phyloP scores from a whole-genome alignment of 2,329 filamentous ascomycete genomes.

The Alternaria alternata region DNA sequence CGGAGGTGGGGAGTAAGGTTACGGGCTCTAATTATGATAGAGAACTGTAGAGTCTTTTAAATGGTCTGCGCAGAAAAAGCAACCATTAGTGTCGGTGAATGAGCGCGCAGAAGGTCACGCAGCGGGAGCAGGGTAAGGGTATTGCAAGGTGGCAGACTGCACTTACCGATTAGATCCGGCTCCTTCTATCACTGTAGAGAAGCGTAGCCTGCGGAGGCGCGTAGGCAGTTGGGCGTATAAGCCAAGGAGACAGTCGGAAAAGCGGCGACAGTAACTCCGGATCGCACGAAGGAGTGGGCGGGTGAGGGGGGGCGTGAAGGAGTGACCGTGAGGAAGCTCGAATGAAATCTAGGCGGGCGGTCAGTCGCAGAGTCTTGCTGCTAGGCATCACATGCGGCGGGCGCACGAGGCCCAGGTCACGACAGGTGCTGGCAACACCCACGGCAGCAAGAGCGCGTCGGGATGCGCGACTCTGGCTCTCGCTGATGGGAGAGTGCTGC shows the following conservation, averaged over 20 bases:
- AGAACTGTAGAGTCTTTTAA: conserved; percentile 32
- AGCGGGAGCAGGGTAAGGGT: conserved; percentile 19
- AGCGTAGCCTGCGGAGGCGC: conserved; percentile 27
- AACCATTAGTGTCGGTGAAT: conserved; percentile 40
- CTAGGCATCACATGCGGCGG: conserved; percentile 44
- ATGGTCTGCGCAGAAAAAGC: conserved; percentile 30
- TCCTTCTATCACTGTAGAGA: conserved; percentile 24
- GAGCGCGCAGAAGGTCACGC: conserved; percentile 19
- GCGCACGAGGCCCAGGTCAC: conserved; percentile 37
- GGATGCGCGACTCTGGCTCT: conserved; percentile 4
- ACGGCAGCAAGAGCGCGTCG: conserved; percentile 7
- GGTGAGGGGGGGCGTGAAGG: conserved; percentile 33
- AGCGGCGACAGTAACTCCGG: conserved; percentile 46
- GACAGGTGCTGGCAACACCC: conserved; percentile 14
- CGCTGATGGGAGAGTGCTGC: conserved; percentile 1
- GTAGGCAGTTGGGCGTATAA: conserved; percentile 28
- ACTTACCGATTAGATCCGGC: conserved; percentile 39
- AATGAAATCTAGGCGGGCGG: conserved; percentile 41
- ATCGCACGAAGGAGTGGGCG: conserved; percentile 31
- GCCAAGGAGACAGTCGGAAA: conserved; percentile 37
- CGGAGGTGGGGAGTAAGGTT: conserved; percentile 28
- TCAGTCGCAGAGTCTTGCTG: conserved; percentile 35
- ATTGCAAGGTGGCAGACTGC: conserved; percentile 25
- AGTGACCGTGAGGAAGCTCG: conserved; percentile 42
- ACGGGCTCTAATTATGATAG: conserved; percentile 43